These are phyloP conservation scores for Metschnikowia cerradonensis DNA, from an alignment of 805 yeast genomes.

Conservation along the genomic window DNA sequence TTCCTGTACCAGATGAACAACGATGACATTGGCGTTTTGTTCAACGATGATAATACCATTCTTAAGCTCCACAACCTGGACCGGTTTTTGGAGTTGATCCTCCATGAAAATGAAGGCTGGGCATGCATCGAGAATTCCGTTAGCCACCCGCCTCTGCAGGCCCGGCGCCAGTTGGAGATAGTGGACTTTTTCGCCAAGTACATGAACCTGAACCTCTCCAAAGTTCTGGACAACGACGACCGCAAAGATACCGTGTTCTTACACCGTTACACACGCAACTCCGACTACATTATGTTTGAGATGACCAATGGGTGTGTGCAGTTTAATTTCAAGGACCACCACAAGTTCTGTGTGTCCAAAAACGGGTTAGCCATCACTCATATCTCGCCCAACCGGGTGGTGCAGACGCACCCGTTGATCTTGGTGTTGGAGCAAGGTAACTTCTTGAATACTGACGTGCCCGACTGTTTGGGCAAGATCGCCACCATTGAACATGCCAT, in stretches of 20 bases:
- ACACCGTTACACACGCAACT: constrained; percentile 76
- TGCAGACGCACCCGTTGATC: constrained; percentile 60
- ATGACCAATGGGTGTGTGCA: constrained; percentile 89
- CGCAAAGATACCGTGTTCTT: constrained; percentile 68
- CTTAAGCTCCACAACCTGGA: constrained; percentile 63
- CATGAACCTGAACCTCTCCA: constrained; percentile 86
- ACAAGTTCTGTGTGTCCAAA: constrained; percentile 76
- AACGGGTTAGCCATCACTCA: constrained; percentile 75
- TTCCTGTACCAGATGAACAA: constrained; percentile 89
- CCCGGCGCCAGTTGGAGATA: constrained; percentile 73
- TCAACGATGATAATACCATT: constrained; percentile 80
- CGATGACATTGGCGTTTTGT: constrained; percentile 85
- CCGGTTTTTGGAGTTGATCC: constrained; percentile 59
- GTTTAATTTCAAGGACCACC: constrained; percentile 93
- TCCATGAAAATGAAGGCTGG: constrained; percentile 44
- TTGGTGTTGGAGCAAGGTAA: constrained; percentile 40
- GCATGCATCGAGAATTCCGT: constrained; percentile 42
- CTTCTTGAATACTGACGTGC: constrained; percentile 37
- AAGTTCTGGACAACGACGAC: constrained; percentile 64
- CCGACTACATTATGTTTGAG: constrained; percentile 85
- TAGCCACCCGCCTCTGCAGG: constrained; percentile 41
- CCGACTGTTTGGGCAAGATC: constrained; percentile 41
- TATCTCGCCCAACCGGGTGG: constrained; percentile 71
- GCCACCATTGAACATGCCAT: constrained; percentile 62
- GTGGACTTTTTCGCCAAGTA: constrained; percentile 86